Evolutionary conservation across 2,329 filamentous ascomycete genomes (phyloP).

Genomic region (Aspergillus brasiliensis): DNA sequence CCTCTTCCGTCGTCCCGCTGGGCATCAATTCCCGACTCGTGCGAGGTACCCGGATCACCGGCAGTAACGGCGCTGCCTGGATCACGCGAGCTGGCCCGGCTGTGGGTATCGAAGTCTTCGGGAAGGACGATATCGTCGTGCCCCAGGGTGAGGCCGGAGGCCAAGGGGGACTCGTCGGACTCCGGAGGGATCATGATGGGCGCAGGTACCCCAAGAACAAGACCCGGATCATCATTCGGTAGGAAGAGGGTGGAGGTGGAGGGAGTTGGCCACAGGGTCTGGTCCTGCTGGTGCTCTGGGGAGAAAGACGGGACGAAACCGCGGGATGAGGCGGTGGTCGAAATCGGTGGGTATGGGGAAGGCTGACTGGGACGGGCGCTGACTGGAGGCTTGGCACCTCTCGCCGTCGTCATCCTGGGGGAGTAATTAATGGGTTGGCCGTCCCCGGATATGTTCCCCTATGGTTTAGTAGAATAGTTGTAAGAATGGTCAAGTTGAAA

Average conservation of each 20-base stretch:
- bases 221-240: slow-evolving; percentile 37
- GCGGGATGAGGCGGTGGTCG: slow-evolving; percentile 16
- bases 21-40: slow-evolving; percentile 22
- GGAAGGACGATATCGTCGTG: slow-evolving; percentile 30
- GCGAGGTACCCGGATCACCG: slow-evolving; percentile 24
- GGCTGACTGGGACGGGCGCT: slow-evolving; percentile 23
- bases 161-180: slow-evolving; percentile 34
- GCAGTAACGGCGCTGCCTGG: slow-evolving; percentile 30
- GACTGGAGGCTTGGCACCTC: slow-evolving; percentile 33
- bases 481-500: not conserved
- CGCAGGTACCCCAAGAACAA: slow-evolving; percentile 38
- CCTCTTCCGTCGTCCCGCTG: slow-evolving; percentile 25
- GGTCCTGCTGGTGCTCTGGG: slow-evolving; percentile 7
- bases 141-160: slow-evolving; percentile 26
- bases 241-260: slow-evolving; percentile 13
- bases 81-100: slow-evolving; percentile 40
- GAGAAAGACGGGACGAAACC: slow-evolving; percentile 12
- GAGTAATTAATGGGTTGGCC: too few species aligned
- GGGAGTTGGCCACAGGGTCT: slow-evolving; percentile 9
- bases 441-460: too few species aligned
- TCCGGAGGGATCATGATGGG: slow-evolving; percentile 43
- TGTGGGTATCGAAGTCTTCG: slow-evolving; percentile 39
- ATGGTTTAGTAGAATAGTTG: too few species aligned
- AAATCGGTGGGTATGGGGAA: slow-evolving; percentile 32
- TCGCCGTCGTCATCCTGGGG: slow-evolving; percentile 16